Evolutionary conservation across 2,329 filamentous ascomycete species (phyloP).

Genomic region (Epichloe sylvatica): DNA sequence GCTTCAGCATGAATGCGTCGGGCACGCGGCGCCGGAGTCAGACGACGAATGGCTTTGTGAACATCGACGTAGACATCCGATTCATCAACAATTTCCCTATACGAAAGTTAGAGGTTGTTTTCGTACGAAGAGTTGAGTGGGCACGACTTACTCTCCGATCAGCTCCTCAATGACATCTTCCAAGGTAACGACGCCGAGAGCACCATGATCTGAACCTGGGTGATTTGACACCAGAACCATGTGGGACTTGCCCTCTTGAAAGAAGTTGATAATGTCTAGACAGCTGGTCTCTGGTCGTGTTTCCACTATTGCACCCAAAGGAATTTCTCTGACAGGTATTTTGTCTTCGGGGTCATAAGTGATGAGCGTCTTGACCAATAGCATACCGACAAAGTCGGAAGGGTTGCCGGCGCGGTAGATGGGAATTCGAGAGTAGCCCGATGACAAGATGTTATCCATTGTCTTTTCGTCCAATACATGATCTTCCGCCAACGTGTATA

Average conservation of each 20-base stretch:
- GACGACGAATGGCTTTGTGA: conserved; percentile 88
- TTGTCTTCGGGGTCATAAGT: conserved; percentile 95
- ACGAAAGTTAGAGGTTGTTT: conserved; percentile 9
- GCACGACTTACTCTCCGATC: conserved; percentile 71
- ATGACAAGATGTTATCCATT: conserved; percentile 85
- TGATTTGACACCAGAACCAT: conserved; percentile 90
- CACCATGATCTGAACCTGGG: conserved; percentile 82
- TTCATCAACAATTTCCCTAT: conserved; percentile 92
- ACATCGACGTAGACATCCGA: conserved; percentile 97
- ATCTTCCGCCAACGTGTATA: conserved; percentile 93
- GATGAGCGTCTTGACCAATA: conserved; percentile 95
- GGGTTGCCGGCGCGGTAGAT: conserved; percentile 77
- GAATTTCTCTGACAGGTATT: conserved; percentile 76
- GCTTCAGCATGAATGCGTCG: conserved; percentile 33
- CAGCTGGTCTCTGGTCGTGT: conserved; percentile 92
- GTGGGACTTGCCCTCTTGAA: conserved; percentile 97
- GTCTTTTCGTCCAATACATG: conserved; percentile 84
- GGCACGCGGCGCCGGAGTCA: conserved; percentile 70
- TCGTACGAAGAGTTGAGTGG: neutral
- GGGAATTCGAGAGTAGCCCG: conserved; percentile 90
- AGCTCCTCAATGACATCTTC: conserved; percentile 98
- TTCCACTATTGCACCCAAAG: conserved; percentile 85
- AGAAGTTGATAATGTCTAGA: conserved; percentile 97
- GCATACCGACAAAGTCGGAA: conserved; percentile 90
- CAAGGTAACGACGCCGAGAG: conserved; percentile 83